phyloP scores from a whole-genome alignment of 345 rosid genomes.

The Nasturtium officinale region DNA sequence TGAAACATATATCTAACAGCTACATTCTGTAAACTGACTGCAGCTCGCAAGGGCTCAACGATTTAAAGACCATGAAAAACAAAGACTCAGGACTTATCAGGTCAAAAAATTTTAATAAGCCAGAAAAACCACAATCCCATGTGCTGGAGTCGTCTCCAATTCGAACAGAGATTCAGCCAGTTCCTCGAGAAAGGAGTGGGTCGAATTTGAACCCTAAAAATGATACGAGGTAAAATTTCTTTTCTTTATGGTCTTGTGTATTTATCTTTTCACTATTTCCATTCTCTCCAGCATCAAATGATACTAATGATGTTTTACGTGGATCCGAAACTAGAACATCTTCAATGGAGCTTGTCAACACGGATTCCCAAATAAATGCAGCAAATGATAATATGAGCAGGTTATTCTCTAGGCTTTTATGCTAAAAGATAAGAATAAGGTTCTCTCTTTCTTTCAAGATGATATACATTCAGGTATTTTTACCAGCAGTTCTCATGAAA shows the following conservation, averaged over 20 bases:
- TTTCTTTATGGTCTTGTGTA: neutral
- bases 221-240: constrained; percentile 21
- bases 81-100: constrained; percentile 47
- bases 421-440: constrained; percentile 6
- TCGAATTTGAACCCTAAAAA: constrained; percentile 25
- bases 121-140: constrained; percentile 43
- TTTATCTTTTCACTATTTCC: constrained; percentile 9
- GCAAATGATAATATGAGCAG: constrained; percentile 41
- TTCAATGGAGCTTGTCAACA: constrained; percentile 41
- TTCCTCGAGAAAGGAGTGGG: constrained; percentile 39
- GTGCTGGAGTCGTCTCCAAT: constrained; percentile 38
- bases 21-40: constrained; percentile 25
- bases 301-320: constrained; percentile 32
- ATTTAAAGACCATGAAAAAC: constrained; percentile 33
- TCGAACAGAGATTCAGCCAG: constrained; percentile 41
- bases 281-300: constrained; percentile 33
- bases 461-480: constrained; percentile 3
- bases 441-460: constrained; percentile 24
- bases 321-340: constrained; percentile 38
- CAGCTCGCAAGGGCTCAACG: constrained; percentile 39
- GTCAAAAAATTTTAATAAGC: constrained; percentile 47
- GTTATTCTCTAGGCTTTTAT: constrained; percentile 36
- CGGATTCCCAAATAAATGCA: constrained; percentile 36
- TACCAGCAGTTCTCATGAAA: constrained; percentile 29
- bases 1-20: constrained; percentile 13